A percentile compares a stretch with the other conserved stretches of the same genome.
phyloP scores from a whole-genome alignment of 2,329 filamentous ascomycete species.

The Aspergillus brunneoviolaceus region DNA sequence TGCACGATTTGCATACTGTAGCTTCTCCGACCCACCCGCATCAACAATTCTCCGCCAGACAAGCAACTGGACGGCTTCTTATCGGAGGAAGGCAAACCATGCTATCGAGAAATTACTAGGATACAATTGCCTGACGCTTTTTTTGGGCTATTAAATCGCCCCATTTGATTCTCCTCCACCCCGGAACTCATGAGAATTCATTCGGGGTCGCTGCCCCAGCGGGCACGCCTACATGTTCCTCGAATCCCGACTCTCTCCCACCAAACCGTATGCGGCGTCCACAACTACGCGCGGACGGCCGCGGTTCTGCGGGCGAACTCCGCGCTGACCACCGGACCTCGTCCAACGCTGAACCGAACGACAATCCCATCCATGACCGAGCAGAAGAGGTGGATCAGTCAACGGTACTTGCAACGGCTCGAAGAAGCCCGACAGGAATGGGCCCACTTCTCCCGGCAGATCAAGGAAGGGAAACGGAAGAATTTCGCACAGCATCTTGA shows the following conservation, averaged over 20 bases:
- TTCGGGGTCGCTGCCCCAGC: constrained; percentile 21
- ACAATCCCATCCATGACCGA: not conserved
- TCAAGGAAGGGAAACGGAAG: constrained; percentile 44
- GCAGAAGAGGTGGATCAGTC: constrained; percentile 41
- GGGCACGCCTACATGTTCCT: constrained; percentile 23
- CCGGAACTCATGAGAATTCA: constrained; percentile 30
- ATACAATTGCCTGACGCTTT: not conserved
- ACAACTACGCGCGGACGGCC: constrained; percentile 26
- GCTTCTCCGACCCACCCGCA: constrained; percentile 11
- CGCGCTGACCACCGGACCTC: constrained; percentile 14
- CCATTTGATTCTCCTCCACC: not conserved
- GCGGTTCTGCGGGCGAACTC: constrained; percentile 18
- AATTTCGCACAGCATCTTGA: constrained; percentile 47
- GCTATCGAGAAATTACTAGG: not conserved
- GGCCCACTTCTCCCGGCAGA: constrained; percentile 42
- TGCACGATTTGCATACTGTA: not conserved
- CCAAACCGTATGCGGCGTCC: constrained; percentile 21
- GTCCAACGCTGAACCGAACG: constrained; percentile 13
- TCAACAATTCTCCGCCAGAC: constrained; percentile 25
- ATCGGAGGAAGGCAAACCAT: constrained; percentile 15
- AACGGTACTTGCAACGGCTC: constrained; percentile 36
- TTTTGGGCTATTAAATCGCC: not conserved
- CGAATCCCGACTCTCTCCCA: constrained; percentile 6
- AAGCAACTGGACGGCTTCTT: constrained; percentile 17
- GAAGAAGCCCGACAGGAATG: constrained; percentile 44